Evolutionary conservation across 1,284 basidiomycete species (phyloP).

Genomic region (Sanghuangporus baumii): DNA sequence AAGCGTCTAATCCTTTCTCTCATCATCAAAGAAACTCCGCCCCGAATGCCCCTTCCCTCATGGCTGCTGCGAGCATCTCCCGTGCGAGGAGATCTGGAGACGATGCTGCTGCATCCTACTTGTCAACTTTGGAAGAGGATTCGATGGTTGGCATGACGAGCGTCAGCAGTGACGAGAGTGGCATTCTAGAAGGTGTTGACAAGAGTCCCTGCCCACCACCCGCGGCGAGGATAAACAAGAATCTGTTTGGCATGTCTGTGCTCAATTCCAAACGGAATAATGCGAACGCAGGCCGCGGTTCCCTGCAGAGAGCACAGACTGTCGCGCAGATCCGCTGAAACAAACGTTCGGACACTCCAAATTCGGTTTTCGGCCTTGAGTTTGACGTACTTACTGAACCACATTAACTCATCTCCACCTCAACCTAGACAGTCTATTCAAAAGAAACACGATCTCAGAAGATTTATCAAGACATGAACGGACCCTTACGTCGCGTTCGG

Average conservation of each 20-base stretch:
- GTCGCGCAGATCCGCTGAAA: slow-evolving; percentile 13
- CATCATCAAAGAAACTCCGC: slow-evolving; percentile 40
- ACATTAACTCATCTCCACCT: not conserved
- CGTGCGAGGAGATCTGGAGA: slow-evolving; percentile 45
- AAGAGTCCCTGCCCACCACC: slow-evolving; percentile 80
- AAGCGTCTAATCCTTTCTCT: slow-evolving; percentile 39
- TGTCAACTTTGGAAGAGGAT: slow-evolving; percentile 64
- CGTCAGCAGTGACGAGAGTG: slow-evolving; percentile 49
- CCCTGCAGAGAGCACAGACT: slow-evolving; percentile 16
- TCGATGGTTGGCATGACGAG: slow-evolving; percentile 42
- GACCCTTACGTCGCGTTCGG: slow-evolving; percentile 4
- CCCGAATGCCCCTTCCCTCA: slow-evolving; percentile 44
- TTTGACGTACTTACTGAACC: not conserved
- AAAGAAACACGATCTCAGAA: not conserved
- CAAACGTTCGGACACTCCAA: not conserved
- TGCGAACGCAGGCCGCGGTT: slow-evolving; percentile 6
- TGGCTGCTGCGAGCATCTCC: slow-evolving; percentile 62
- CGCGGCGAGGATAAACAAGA: slow-evolving; percentile 22
- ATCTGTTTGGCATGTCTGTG: slow-evolving; percentile 12
- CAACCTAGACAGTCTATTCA: not conserved
- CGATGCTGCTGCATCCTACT: slow-evolving; percentile 17
- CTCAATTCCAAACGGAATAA: slow-evolving; percentile 5
- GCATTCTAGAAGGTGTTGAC: slow-evolving; percentile 44
- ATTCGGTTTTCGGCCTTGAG: not conserved
- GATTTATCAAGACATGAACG: not conserved